Conservation (phyloP, 2,329 filamentous ascomycete genomes). For the Colletotrichum ledebouriae region DNA sequence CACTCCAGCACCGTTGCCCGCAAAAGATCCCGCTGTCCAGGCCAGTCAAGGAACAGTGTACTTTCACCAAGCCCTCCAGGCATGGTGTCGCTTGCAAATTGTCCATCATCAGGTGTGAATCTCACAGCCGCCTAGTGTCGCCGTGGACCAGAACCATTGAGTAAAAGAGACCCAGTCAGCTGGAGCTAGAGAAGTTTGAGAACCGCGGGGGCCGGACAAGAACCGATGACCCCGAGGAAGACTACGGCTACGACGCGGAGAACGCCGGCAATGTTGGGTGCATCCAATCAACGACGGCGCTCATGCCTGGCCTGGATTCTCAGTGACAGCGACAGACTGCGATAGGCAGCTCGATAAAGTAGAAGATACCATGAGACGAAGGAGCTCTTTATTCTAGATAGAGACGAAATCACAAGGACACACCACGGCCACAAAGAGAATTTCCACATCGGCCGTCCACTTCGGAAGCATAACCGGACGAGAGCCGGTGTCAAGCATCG, state of each 20-base stretch:
- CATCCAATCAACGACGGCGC: background rate
- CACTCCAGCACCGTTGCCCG: background rate
- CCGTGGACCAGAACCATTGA: background rate
- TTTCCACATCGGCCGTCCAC: background rate
- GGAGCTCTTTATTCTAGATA: background rate
- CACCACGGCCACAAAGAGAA: background rate
- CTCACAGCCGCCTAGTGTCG: background rate
- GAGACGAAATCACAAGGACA: background rate
- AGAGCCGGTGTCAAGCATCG: slow-evolving; percentile 2
- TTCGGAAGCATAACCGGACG: background rate
- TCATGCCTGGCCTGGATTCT: background rate
- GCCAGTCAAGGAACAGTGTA: background rate
- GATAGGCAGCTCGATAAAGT: background rate
- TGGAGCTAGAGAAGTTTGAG: slow-evolving; percentile 1
- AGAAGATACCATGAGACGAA: background rate
- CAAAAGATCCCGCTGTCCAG: background rate
- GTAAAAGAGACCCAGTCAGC: background rate
- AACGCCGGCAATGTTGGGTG: background rate
- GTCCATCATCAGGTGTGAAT: background rate
- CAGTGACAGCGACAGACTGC: background rate
- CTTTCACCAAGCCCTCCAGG: background rate
- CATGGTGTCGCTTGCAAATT: background rate
- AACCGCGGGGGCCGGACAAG: background rate
- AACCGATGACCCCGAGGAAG: background rate
- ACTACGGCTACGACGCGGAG: background rate